A percentile compares a stretch with the other conserved stretches of the same genome.
phyloP scores from a whole-genome alignment of 805 yeast species.

The Zygotorulaspora sp. region DNA sequence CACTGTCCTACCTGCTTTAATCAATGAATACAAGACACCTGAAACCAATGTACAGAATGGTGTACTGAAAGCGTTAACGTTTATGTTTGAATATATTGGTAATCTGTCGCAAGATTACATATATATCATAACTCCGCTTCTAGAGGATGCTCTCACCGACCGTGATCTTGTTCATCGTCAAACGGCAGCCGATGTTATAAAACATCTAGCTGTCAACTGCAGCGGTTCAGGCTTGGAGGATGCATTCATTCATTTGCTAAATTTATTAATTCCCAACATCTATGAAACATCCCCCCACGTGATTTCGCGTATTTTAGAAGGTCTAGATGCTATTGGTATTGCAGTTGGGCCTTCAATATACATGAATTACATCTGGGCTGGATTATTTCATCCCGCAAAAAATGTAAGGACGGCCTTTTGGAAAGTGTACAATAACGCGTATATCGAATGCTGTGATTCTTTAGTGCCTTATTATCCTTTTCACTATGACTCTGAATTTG shows the following conservation, averaged over 20 bases:
- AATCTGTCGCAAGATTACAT: constrained; percentile 76
- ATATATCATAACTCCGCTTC: constrained; percentile 68
- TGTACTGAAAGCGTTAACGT: constrained; percentile 82
- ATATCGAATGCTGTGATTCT: constrained; percentile 67
- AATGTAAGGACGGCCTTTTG: constrained; percentile 83
- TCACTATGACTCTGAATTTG: constrained; percentile 34
- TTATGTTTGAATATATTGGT: constrained; percentile 88
- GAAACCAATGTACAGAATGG: constrained; percentile 94
- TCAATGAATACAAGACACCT: constrained; percentile 92
- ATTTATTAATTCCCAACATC: constrained; percentile 80
- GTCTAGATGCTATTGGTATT: constrained; percentile 65
- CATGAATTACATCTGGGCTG: constrained; percentile 76
- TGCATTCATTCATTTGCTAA: constrained; percentile 76
- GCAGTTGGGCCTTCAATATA: constrained; percentile 74
- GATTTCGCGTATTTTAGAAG: constrained; percentile 72
- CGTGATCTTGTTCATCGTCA: constrained; percentile 92
- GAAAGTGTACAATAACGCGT: constrained; percentile 73
- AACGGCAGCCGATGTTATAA: constrained; percentile 84
- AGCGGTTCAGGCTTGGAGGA: constrained; percentile 73
- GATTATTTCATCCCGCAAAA: constrained; percentile 89
- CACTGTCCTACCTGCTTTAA: constrained; percentile 87
- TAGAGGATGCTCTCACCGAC: constrained; percentile 87
- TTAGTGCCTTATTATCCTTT: constrained; percentile 80
- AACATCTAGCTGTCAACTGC: constrained; percentile 76
- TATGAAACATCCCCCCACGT: constrained; percentile 97